Percentiles rank a stretch among this genome's conserved stretches.
phyloP scores from a whole-genome alignment of 139 green algal species.

The Tetraselmis chui region DNA sequence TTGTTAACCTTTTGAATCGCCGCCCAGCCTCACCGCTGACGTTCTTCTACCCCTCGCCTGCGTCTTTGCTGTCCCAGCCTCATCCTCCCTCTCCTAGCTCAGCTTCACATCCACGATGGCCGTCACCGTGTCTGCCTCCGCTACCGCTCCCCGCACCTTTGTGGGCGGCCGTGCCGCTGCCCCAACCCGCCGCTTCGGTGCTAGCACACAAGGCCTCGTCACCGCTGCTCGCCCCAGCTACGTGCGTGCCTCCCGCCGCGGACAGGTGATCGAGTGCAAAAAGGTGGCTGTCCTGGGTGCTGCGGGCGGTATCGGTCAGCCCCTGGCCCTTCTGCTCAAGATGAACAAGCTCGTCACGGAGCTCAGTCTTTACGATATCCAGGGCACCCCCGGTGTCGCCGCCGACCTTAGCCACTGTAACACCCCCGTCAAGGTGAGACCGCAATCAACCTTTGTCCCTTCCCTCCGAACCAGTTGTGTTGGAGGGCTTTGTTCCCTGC shows the following conservation, averaged over 20 bases:
- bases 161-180: neutral
- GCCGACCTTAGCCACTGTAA: slow-evolving; percentile 91
- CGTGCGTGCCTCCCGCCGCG: neutral
- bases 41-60: too few relatives aligned
- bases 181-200: neutral
- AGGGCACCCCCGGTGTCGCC: slow-evolving; percentile 70
- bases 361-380: slow-evolving; percentile 92
- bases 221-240: neutral
- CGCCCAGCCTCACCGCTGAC: too few relatives aligned
- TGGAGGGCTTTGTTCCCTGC: too few relatives aligned
- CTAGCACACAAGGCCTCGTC: neutral
- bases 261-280: slow-evolving; percentile 25
- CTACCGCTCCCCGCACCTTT: too few relatives aligned
- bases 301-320: slow-evolving; percentile 94
- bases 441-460: too few relatives aligned
- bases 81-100: too few relatives aligned
- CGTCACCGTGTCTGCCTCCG: neutral
- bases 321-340: slow-evolving; percentile 90
- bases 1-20: too few relatives aligned
- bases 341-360: slow-evolving; percentile 49
- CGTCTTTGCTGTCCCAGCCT: too few relatives aligned
- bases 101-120: too few relatives aligned
- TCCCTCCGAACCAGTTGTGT: too few relatives aligned
- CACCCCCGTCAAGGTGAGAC: slow-evolving; percentile 57
- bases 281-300: slow-evolving; percentile 94